Evolutionary conservation across 2,329 filamentous ascomycete species (phyloP).

Genomic region (Epicoccum sorghinum): DNA sequence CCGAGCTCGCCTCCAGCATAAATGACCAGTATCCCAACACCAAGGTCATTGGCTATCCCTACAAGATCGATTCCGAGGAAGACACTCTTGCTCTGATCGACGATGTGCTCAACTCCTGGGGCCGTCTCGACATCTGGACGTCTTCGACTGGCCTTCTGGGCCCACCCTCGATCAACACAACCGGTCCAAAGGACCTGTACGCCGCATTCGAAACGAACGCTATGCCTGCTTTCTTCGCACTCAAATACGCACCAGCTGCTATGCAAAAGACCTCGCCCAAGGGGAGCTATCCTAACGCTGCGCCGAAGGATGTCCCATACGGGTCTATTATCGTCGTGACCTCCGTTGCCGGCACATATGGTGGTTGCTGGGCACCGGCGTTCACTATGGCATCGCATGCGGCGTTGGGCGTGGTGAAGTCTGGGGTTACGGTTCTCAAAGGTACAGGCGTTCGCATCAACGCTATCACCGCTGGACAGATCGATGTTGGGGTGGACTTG

Average conservation of each 20-base stretch:
- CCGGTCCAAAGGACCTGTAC: slow-evolving; percentile 62
- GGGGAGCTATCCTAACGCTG: slow-evolving; percentile 64
- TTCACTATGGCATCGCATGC: slow-evolving; percentile 67
- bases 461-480: slow-evolving; percentile 56
- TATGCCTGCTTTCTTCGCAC: slow-evolving; percentile 67
- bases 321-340: slow-evolving; percentile 68
- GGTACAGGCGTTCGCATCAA: slow-evolving; percentile 66
- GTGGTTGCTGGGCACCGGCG: slow-evolving; percentile 64
- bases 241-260: slow-evolving; percentile 68
- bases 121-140: slow-evolving; percentile 63
- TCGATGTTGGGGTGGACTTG: slow-evolving; percentile 55
- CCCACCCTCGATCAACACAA: slow-evolving; percentile 60
- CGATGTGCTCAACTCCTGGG: slow-evolving; percentile 66
- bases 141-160: slow-evolving; percentile 64
- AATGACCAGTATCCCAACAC: slow-evolving; percentile 58
- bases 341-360: slow-evolving; percentile 63
- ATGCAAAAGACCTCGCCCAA: slow-evolving; percentile 66
- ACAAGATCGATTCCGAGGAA: slow-evolving; percentile 64
- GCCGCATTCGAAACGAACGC: slow-evolving; percentile 66
- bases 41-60: slow-evolving; percentile 67
- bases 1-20: slow-evolving; percentile 51
- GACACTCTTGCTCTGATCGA: slow-evolving; percentile 67
- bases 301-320: slow-evolving; percentile 65
- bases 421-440: slow-evolving; percentile 64
- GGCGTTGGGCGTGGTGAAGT: slow-evolving; percentile 64